These are phyloP conservation scores for Aphanomyces stellatus DNA, from an alignment of 352 stramenopile genomes.

Conservation along the genomic window DNA sequence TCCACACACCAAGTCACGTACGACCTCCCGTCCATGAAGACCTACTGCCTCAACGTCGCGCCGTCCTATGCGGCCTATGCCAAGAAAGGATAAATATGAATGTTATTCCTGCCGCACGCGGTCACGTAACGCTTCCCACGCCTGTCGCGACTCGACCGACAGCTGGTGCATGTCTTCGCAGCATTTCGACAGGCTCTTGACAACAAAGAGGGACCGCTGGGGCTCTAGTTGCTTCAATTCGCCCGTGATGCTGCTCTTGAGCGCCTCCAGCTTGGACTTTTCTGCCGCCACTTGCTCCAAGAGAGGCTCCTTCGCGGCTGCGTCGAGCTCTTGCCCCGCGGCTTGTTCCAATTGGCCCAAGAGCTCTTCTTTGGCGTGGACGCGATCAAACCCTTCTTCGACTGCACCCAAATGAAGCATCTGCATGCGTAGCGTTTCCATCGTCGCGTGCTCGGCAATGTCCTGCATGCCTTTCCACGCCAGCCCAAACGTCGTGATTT, in stretches of 20 bases:
- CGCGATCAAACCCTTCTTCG: constrained; percentile 56
- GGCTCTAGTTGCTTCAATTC: constrained; percentile 58
- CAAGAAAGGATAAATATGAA: constrained; percentile 22
- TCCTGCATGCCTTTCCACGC: background rate
- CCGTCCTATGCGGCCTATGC: constrained; percentile 52
- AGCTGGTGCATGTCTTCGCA: constrained; percentile 66
- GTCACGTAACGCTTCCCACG: constrained; percentile 33
- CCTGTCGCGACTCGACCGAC: constrained; percentile 51
- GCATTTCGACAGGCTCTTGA: constrained; percentile 58
- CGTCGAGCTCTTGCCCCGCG: background rate
- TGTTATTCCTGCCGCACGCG: background rate
- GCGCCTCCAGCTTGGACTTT: background rate
- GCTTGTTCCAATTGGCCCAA: background rate
- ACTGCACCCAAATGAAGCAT: constrained; percentile 63
- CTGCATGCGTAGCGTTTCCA: constrained; percentile 76
- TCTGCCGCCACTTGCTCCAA: background rate
- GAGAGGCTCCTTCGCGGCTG: background rate
- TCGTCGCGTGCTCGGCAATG: constrained; percentile 51
- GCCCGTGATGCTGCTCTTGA: constrained; percentile 23
- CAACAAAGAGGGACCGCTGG: constrained; percentile 49
- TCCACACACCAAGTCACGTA: constrained; percentile 22
- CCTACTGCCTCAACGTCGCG: constrained; percentile 46
- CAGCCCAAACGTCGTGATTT: background rate
- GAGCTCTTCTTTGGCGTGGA: constrained; percentile 21
- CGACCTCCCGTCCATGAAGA: constrained; percentile 65